phyloP scores from a whole-genome alignment of 805 yeast genomes.

The Cyberlindnera petersonii region DNA sequence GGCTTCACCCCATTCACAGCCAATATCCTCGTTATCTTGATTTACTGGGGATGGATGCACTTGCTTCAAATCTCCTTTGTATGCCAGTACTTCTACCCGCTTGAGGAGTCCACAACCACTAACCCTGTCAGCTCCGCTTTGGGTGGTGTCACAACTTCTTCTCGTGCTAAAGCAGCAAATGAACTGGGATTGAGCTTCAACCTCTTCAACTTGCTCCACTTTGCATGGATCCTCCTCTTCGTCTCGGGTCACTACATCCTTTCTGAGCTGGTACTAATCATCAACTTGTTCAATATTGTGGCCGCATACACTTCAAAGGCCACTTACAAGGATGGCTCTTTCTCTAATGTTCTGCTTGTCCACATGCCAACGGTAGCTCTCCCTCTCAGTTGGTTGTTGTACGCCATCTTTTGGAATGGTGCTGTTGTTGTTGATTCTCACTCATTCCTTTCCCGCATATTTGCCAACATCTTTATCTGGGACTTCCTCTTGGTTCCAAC shows the following conservation, averaged over 20 bases:
- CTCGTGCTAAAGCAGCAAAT: slow-evolving; percentile 22
- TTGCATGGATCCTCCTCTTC: slow-evolving; percentile 63
- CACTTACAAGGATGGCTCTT: slow-evolving; percentile 52
- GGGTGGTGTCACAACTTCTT: slow-evolving; percentile 10
- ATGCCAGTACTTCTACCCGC: slow-evolving; percentile 40
- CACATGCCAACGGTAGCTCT: slow-evolving; percentile 66
- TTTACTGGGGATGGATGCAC: slow-evolving; percentile 57
- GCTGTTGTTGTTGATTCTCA: slow-evolving; percentile 55
- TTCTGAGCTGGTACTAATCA: slow-evolving; percentile 52
- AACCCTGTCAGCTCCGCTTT: not conserved
- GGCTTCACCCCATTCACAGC: slow-evolving; percentile 72
- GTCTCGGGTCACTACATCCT: slow-evolving; percentile 53
- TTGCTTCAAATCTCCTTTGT: slow-evolving; percentile 51
- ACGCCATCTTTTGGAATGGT: slow-evolving; percentile 80
- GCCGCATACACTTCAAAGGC: slow-evolving; percentile 49
- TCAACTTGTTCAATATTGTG: slow-evolving; percentile 58
- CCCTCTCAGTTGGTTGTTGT: slow-evolving; percentile 73
- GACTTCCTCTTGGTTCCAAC: slow-evolving; percentile 65
- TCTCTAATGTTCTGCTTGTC: slow-evolving; percentile 49
- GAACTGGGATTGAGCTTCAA: slow-evolving; percentile 60
- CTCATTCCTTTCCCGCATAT: slow-evolving; percentile 54
- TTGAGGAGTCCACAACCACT: slow-evolving; percentile 4
- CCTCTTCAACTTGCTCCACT: slow-evolving; percentile 54
- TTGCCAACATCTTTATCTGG: slow-evolving; percentile 78
- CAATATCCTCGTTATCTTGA: slow-evolving; percentile 41